Percentiles rank a stretch among this genome's conserved stretches.
Conservation (phyloP, 257 asterid species). For the Jaltomata sinuosa region DNA sequence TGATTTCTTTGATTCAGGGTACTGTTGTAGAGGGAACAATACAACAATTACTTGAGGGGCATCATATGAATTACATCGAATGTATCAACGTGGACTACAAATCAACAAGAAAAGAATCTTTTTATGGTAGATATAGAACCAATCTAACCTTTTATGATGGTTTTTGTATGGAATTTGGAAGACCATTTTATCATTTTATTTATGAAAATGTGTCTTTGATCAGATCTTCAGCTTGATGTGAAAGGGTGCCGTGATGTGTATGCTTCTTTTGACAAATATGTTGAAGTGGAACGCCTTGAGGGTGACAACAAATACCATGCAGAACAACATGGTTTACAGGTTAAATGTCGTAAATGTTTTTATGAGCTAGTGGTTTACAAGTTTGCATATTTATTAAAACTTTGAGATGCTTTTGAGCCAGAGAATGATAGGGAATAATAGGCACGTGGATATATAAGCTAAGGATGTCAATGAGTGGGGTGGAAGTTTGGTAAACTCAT, state of each 20-base stretch:
- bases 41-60: constrained; percentile 82
- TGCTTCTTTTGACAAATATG: constrained; percentile 80
- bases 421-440: not conserved
- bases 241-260: constrained; percentile 75
- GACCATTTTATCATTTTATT: not conserved
- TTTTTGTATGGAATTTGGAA: not conserved
- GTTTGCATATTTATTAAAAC: not conserved
- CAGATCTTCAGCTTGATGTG: constrained; percentile 84
- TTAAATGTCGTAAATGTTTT: constrained; percentile 8
- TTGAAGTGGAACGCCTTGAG: constrained; percentile 75
- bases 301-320: constrained; percentile 80
- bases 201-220: constrained; percentile 6
- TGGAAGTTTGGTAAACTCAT: not conserved
- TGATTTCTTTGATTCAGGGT: constrained; percentile 32
- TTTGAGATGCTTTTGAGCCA: not conserved
- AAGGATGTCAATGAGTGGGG: not conserved
- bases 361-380: not conserved
- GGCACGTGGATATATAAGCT: not conserved
- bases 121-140: constrained; percentile 42
- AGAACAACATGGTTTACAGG: constrained; percentile 73
- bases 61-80: constrained; percentile 80
- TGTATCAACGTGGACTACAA: constrained; percentile 77
- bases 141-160: not conserved
- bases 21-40: constrained; percentile 87
- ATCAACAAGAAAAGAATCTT: constrained; percentile 83